These are phyloP conservation scores for Cytospora paraplurivora DNA, from an alignment of 2,329 filamentous ascomycete species.

Conservation along the genomic window DNA sequence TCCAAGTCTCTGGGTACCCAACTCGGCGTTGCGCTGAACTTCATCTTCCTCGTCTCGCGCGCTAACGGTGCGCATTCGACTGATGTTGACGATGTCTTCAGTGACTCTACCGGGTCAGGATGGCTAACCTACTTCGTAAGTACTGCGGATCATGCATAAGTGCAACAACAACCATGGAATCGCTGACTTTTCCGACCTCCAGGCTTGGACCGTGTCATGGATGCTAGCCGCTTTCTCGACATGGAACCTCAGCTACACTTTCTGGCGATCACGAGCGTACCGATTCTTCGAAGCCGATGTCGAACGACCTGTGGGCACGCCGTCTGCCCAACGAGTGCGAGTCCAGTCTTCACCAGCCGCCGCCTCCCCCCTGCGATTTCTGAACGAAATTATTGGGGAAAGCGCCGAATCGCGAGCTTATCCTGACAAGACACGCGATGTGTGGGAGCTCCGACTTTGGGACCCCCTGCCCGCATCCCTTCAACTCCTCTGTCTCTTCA, in stretches of 20 bases:
- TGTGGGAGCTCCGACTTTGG: slow-evolving; percentile 95
- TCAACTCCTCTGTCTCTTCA: slow-evolving; percentile 85
- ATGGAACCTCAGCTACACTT: slow-evolving; percentile 78
- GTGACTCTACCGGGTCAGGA: slow-evolving; percentile 56
- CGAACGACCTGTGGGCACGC: slow-evolving; percentile 73
- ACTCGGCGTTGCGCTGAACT: slow-evolving; percentile 74
- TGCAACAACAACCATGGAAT: background rate
- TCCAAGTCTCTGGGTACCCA: slow-evolving; percentile 76
- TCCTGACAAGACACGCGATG: slow-evolving; percentile 78
- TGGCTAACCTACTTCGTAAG: slow-evolving; percentile 64
- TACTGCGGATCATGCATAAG: slow-evolving; percentile 26
- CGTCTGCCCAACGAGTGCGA: slow-evolving; percentile 83
- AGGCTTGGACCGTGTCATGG: slow-evolving; percentile 74
- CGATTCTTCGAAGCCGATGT: slow-evolving; percentile 87
- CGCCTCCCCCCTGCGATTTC: slow-evolving; percentile 75
- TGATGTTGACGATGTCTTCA: slow-evolving; percentile 80
- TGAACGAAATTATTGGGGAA: slow-evolving; percentile 68
- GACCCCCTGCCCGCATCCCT: slow-evolving; percentile 85
- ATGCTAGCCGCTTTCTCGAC: slow-evolving; percentile 66
- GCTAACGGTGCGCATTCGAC: slow-evolving; percentile 66
- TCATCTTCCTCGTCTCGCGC: slow-evolving; percentile 78
- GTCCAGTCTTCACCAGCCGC: slow-evolving; percentile 81
- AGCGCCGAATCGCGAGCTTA: slow-evolving; percentile 82
- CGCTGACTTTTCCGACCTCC: slow-evolving; percentile 22
- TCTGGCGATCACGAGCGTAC: slow-evolving; percentile 81